A percentile compares a stretch with the other conserved stretches of the same genome.
Evolutionary conservation across 352 stramenopile genomes (phyloP).

Genomic region (Phytophthora cryptogea): DNA sequence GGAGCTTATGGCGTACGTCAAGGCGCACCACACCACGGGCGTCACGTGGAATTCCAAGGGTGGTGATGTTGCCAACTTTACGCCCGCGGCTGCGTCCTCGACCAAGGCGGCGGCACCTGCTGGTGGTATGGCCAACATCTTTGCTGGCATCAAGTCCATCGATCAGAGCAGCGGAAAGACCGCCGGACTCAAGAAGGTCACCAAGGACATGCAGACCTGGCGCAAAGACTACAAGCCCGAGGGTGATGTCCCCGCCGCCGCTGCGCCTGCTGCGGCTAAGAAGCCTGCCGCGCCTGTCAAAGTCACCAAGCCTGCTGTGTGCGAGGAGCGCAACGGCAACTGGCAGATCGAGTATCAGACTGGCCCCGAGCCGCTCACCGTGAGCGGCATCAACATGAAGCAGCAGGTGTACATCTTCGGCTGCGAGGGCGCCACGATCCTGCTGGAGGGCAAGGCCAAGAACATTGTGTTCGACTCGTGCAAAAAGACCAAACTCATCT

Average conservation of each 20-base stretch:
- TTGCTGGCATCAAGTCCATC: conserved; percentile 86
- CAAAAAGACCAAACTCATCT: conserved; percentile 95
- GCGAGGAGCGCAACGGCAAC: conserved; percentile 94
- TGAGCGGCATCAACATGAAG: conserved; percentile 93
- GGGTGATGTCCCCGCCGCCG: conserved; percentile 23
- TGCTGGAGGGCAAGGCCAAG: conserved; percentile 98
- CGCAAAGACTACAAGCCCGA: conserved; percentile 92
- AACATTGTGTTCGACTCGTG: conserved; percentile 96
- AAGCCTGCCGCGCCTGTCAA: conserved; percentile 44
- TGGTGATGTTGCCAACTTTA: conserved; percentile 57
- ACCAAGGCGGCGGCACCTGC: conserved; percentile 40
- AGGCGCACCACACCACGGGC: conserved; percentile 94
- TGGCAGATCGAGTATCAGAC: conserved; percentile 98
- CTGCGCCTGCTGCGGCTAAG: conserved; percentile 25
- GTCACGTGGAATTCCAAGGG: conserved; percentile 94
- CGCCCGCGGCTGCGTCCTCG: conserved; percentile 30
- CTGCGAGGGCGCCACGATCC: conserved; percentile 93
- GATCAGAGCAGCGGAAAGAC: conserved; percentile 93
- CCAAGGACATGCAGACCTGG: conserved; percentile 98
- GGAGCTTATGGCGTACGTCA: conserved; percentile 94
- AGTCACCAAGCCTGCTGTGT: conserved; percentile 54
- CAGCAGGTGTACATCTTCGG: conserved; percentile 97
- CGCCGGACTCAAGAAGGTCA: conserved; percentile 94
- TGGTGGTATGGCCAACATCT: conserved; percentile 80
- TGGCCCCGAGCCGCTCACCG: conserved; percentile 71